Base-by-base conservation (phyloP, 768 basidiomycete genomes). In the Pholiota molesta region DNA sequence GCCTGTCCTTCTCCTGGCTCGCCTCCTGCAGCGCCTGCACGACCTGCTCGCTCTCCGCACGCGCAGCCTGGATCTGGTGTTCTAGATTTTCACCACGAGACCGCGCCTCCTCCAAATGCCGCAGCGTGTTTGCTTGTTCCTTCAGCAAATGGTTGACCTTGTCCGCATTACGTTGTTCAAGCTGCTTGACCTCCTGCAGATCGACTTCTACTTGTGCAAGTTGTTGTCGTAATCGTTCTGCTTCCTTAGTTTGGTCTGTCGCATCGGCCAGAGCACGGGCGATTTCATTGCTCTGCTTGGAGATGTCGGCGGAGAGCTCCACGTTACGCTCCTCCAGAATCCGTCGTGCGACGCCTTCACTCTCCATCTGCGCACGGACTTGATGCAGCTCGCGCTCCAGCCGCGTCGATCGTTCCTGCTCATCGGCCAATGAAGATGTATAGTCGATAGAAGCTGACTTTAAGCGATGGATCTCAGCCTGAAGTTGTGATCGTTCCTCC, bases 71-170 rank as follows among this genome's bases (percentile, higher is more conserved):
- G 52, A 95, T 87, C 70, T 95, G 91, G 14, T 80, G 77, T 72
- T 94, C 89, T 52, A 95, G 70, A 69, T 93, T 83, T 63, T 91
- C 91, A 14, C 90, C 89, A 10, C 89, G 82, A 10, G 83, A 74
- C 47, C 91, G 87, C 6, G 92, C 90, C 58, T 88, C 90, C 68
- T 94, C 92, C 37, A 95, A 77, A 23, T 85, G 86, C 37, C 83
- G 83, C 44, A 94, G 76, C 49, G 86, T 88, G 45, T 77, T 78
- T n/a, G 87, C 87, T 70, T 95, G 91, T 33, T 94, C 93, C 62
- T 89, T 88, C 47, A 94, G 77, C 44, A 95, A 73, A 55, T 77
- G 78, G 8, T 85, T 80, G 14, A 92, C 78, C 68, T 90, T 90
- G 58, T 79, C 77, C 13, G 85, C 79, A 63, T 89, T 88, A 60